A percentile compares a stretch with the other conserved stretches of the same genome.
These are phyloP conservation scores for Penicillium sp. DNA, from an alignment of 2,329 filamentous ascomycete species.

Conservation along the genomic window DNA sequence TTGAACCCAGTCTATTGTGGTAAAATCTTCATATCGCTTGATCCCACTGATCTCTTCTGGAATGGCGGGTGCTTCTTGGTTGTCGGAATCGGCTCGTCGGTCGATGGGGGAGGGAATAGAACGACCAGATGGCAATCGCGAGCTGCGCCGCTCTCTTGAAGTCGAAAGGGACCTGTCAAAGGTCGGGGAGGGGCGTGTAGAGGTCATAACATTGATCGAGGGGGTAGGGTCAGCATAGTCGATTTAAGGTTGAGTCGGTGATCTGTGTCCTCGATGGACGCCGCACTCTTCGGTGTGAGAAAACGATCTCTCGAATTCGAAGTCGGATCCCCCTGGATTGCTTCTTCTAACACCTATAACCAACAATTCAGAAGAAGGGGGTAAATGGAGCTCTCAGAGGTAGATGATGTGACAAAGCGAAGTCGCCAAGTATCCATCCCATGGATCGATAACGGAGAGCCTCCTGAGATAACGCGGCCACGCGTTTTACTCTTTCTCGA, in stretches of 20 bases:
- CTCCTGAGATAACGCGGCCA: slow-evolving; percentile 24
- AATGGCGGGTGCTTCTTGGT: slow-evolving; percentile 57
- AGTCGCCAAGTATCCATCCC: slow-evolving; percentile 21
- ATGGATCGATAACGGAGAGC: slow-evolving; percentile 22
- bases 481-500: slow-evolving; percentile 15
- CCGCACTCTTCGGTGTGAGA: background rate
- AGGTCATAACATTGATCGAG: slow-evolving; percentile 36
- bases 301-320: background rate
- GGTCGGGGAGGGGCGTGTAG: slow-evolving; percentile 29
- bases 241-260: slow-evolving; percentile 12
- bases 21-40: slow-evolving; percentile 98
- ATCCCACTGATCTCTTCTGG: slow-evolving; percentile 96
- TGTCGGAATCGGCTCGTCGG: slow-evolving; percentile 51
- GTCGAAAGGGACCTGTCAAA: slow-evolving; percentile 26
- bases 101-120: slow-evolving; percentile 44
- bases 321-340: background rate
- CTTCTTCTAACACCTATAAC: background rate
- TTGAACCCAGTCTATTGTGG: slow-evolving; percentile 93
- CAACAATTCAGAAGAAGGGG: slow-evolving; percentile 2
- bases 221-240: slow-evolving; percentile 24
- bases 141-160: slow-evolving; percentile 27
- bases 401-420: slow-evolving; percentile 13
- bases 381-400: slow-evolving; percentile 1
- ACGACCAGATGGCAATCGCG: slow-evolving; percentile 45
- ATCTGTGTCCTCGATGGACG: slow-evolving; percentile 9